Percentiles rank a stretch among this genome's conserved stretches.
Evolutionary conservation across 202 grass and related monocot genomes (phyloP).

Genomic region (Saccharum hybrid): DNA sequence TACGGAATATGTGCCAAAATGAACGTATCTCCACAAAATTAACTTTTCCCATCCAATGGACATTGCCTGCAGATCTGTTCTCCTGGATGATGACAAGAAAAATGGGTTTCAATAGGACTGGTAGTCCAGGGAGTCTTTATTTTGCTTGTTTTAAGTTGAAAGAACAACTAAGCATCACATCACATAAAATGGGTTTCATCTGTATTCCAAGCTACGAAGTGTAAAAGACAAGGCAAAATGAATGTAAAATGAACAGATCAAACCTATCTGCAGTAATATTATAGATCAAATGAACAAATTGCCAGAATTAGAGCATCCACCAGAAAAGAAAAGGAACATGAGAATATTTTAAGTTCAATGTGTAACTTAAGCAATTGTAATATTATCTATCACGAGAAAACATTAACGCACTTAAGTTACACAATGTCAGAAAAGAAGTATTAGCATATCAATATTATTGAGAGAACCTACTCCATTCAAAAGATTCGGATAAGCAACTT

Average conservation of each 20-base stretch:
- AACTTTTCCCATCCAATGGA: conserved; percentile 90
- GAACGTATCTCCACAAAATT: conserved; percentile 95
- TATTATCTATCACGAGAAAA: conserved; percentile 18
- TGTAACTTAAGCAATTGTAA: not conserved
- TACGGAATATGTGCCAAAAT: conserved; percentile 95
- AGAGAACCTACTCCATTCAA: conserved; percentile 64
- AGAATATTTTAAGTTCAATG: conserved; percentile 25
- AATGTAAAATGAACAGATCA: conserved; percentile 33
- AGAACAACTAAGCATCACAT: not conserved
- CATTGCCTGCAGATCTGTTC: conserved; percentile 46
- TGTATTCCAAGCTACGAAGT: not conserved
- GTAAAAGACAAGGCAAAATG: not conserved
- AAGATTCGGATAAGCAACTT: conserved; percentile 35
- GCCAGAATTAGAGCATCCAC: not conserved
- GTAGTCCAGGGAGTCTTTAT: not conserved
- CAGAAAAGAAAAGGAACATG: not conserved
- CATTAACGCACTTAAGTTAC: not conserved
- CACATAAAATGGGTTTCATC: no score
- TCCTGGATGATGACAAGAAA: conserved; percentile 58
- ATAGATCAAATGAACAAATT: not conserved
- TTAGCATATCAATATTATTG: not conserved
- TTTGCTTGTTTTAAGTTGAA: conserved; percentile 34
- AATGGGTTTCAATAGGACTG: conserved; percentile 17
- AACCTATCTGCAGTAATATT: conserved; percentile 8
- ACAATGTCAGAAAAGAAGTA: conserved; percentile 8